Base-by-base conservation (phyloP, 306 rosid species). In the Arachis hypogaea region DNA sequence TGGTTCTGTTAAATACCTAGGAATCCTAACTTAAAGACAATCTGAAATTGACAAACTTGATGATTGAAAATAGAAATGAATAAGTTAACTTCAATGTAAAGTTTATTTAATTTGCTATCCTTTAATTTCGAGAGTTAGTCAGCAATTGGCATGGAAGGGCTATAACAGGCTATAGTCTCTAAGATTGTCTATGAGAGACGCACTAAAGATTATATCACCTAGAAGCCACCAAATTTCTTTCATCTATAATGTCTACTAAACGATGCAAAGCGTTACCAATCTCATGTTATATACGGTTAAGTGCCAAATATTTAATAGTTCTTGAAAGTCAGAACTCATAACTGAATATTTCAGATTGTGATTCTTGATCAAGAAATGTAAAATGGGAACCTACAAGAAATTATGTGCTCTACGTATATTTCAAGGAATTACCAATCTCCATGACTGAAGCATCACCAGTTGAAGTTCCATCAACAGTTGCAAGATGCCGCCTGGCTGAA, bases 351-450 rank as follows among this genome's bases (percentile, higher is more conserved):
- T 74, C 55, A 61, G 11, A 54, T 54, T 46, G 45, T n/a, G 9
- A 60, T 60, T 36, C 28, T 57, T 69, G 64, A 47, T 49, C 59
- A 28, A 59, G 52, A 78, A 74, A 76, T 44, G 69, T 70, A 58
- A 70, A 81, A 64, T 68, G 38, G 33, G 54, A 18, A 18, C 4
- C 36, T 61, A 36, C 14, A 68, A 69, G 66, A 71, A 62, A 33
- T 50, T 42, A 66, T 46, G 28, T 44, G 64, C 43, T 57, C 38
- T 67, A 12, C 7, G 22, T 16, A 51, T 56, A 76, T 56, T 65
- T 61, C 52, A 52, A 30, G 45, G 55, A 68, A 47, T 77, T 88
- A 92, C 96, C 87, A 18, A 66, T 86, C 82, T 92, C 92, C 36
- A 28, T 64, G 55, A 73, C 77, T 42, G 80, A 80, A 72, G 82